phyloP scores from a whole-genome alignment of 345 rosid genomes.

The Aquilaria malaccensis region DNA sequence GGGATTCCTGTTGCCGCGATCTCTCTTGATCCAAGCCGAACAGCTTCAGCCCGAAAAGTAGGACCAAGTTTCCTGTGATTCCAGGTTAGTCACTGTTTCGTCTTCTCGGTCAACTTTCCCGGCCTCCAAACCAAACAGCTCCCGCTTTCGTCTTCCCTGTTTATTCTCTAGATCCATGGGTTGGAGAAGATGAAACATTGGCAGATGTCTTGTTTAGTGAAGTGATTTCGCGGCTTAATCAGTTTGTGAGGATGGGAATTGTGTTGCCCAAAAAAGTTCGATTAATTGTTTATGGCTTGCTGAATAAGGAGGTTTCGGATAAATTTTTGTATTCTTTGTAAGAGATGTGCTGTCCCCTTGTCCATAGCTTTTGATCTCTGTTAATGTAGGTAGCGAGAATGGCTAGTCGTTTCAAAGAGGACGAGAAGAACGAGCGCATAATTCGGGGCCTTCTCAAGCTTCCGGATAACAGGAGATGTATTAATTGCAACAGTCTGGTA shows the following conservation, averaged over 20 bases:
- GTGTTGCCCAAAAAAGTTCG: too few species aligned
- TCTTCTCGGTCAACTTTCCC: slow-evolving; percentile 4
- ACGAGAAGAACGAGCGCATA: slow-evolving; percentile 75
- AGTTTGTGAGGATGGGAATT: slow-evolving; percentile 2
- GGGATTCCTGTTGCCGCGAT: slow-evolving; percentile 5
- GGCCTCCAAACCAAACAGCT: slow-evolving; percentile 1
- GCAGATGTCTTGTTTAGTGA: background rate
- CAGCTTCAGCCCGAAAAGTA: background rate
- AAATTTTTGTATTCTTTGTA: background rate
- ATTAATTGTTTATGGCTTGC: background rate
- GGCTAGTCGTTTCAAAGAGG: slow-evolving; percentile 77
- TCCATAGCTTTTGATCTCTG: background rate
- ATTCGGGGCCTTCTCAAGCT: slow-evolving; percentile 88
- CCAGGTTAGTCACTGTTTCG: slow-evolving; percentile 18
- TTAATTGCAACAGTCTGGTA: slow-evolving; percentile 92
- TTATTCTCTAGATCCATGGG: slow-evolving; percentile 32
- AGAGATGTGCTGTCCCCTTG: background rate
- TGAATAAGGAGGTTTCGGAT: background rate
- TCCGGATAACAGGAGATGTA: slow-evolving; percentile 79
- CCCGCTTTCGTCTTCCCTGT: background rate
- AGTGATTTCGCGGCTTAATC: background rate
- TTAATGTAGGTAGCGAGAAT: slow-evolving; percentile 23
- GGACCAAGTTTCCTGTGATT: background rate
- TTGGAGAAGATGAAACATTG: slow-evolving; percentile 10
- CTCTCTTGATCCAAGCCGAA: background rate